Conservation (phyloP, 306 rosid genomes). For the Styphnolobium japonicum region DNA sequence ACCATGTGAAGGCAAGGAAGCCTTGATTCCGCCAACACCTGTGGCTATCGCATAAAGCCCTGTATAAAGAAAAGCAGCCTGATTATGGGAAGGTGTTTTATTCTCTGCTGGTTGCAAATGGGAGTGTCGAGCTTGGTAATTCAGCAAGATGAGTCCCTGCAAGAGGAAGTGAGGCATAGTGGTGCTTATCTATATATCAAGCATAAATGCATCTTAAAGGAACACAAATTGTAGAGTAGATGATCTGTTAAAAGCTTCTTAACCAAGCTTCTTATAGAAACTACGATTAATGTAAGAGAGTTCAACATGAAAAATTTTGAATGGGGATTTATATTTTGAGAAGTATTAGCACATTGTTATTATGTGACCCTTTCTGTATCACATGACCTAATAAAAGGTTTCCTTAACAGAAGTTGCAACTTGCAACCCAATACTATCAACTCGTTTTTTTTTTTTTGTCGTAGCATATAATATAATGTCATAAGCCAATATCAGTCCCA, state of each 20-base stretch:
- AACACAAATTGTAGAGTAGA: background rate
- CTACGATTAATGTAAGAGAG: background rate
- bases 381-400: too few species aligned
- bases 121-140: slow-evolving; percentile 30
- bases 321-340: too few species aligned
- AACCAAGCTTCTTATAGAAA: background rate
- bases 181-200: too few species aligned
- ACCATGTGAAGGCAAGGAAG: slow-evolving; percentile 43
- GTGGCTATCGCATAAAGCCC: slow-evolving; percentile 36
- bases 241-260: too few species aligned
- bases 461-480: too few species aligned
- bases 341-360: too few species aligned
- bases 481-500: background rate
- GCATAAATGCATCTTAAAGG: background rate
- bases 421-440: too few species aligned
- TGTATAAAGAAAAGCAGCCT: slow-evolving; percentile 23
- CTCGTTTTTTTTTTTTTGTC: too few species aligned
- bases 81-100: background rate
- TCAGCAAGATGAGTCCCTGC: slow-evolving; percentile 32
- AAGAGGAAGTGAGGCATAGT: background rate
- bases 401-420: too few species aligned
- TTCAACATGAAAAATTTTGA: background rate
- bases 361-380: too few species aligned
- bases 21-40: slow-evolving; percentile 36
- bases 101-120: slow-evolving; percentile 6